Percentiles rank a stretch among this genome's conserved stretches.
These are phyloP conservation scores for Colletotrichum horii DNA, from an alignment of 2,329 filamentous ascomycete species.

Conservation along the genomic window DNA sequence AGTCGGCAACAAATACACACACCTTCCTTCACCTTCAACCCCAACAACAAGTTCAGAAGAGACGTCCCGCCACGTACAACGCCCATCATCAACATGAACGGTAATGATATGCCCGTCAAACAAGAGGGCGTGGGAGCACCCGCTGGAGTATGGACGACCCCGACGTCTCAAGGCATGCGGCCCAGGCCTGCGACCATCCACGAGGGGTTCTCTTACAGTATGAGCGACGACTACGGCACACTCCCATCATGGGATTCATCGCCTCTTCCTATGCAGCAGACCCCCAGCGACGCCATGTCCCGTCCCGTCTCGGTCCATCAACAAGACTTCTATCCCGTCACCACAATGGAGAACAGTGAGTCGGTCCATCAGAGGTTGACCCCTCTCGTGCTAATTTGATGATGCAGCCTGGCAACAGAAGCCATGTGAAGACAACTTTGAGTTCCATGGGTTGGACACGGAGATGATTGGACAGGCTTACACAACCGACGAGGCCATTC, in stretches of 20 bases:
- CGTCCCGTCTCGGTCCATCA: slow-evolving; percentile 64
- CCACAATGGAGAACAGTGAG: slow-evolving; percentile 56
- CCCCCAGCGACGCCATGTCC: slow-evolving; percentile 55
- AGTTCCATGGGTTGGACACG: slow-evolving; percentile 59
- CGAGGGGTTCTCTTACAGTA: slow-evolving; percentile 65
- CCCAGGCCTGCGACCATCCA: slow-evolving; percentile 65
- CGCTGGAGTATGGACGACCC: slow-evolving; percentile 60
- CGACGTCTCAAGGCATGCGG: slow-evolving; percentile 54
- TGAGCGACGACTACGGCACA: slow-evolving; percentile 57
- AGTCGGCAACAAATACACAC: slow-evolving; percentile 55
- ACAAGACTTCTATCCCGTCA: slow-evolving; percentile 56
- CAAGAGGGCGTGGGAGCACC: slow-evolving; percentile 51
- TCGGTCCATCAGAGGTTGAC: slow-evolving; percentile 12
- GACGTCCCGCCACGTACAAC: slow-evolving; percentile 48
- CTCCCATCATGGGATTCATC: slow-evolving; percentile 64
- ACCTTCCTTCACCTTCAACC: slow-evolving; percentile 53
- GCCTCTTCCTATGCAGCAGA: slow-evolving; percentile 55
- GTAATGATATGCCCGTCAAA: slow-evolving; percentile 52
- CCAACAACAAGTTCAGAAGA: slow-evolving; percentile 52
- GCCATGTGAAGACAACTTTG: slow-evolving; percentile 60
- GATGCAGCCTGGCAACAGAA: slow-evolving; percentile 53
- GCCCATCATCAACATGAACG: slow-evolving; percentile 55
- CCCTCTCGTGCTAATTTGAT: slow-evolving; percentile 4
- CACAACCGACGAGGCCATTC: slow-evolving; percentile 66
- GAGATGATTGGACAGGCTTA: slow-evolving; percentile 70